Conservation (phyloP, 805 yeast species). For the Pichia nanzhaoensis region DNA sequence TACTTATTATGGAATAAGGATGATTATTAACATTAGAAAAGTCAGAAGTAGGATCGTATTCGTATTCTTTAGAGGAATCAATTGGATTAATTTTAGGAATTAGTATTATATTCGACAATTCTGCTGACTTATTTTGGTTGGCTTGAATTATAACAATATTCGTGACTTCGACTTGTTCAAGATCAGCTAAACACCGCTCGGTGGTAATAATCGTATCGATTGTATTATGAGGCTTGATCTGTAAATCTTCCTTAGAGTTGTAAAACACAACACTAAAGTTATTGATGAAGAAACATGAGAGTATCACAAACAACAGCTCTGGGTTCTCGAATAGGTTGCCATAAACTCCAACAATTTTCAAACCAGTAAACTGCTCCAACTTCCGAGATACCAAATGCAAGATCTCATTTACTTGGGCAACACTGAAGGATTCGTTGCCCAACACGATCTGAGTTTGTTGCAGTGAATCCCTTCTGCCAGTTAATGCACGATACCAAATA, state of each 20-base stretch:
- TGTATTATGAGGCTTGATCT: background rate
- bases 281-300: conserved; percentile 29
- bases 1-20: conserved; percentile 22
- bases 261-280: conserved; percentile 35
- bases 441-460: background rate
- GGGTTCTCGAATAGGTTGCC: conserved; percentile 15
- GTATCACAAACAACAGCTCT: conserved; percentile 20
- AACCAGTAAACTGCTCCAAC: conserved; percentile 16
- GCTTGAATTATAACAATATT: too few species aligned
- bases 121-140: too few species aligned
- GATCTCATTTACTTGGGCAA: conserved; percentile 26
- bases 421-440: background rate
- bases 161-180: background rate
- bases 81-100: background rate
- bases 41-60: conserved; percentile 20
- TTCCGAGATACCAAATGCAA: conserved; percentile 24
- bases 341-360: conserved; percentile 20
- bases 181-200: too few species aligned
- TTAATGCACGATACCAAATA: conserved; percentile 52
- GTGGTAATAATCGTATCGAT: background rate
- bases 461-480: conserved; percentile 17
- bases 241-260: conserved; percentile 4
- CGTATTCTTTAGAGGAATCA: conserved; percentile 3
- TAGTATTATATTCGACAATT: background rate
- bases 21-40: conserved; percentile 23